Evolutionary conservation across 2,329 filamentous ascomycete genomes (phyloP), one percentile per base, ranked within the genome.

Genomic region (Aureobasidium sp.): DNA sequence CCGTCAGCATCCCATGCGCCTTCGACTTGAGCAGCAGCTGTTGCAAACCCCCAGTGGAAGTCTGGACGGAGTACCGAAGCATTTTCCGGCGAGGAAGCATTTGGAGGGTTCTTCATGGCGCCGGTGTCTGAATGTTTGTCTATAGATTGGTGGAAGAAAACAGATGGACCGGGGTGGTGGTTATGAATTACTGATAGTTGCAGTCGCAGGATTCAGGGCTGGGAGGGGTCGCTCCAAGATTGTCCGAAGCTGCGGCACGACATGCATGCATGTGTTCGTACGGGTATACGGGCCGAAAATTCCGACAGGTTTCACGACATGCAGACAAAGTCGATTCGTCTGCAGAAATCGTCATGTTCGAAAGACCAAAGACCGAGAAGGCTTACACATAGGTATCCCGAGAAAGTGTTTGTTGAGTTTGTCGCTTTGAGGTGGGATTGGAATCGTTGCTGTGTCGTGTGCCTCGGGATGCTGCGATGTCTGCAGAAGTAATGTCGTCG

Each of bases 11-110:
- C 63, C 74, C 73, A 76, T 0, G 74, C 74, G 8, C 75, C 75
- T 66, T 77, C 75, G 3, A 76, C 69, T 61, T 78, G 76, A 61
- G 76, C 75, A 0, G 75, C 74, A 1, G 74, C 73, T 0, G 74
- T 77, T 19, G 74, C 74, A 60, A 70, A 76, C 25, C 74, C 74
- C 73, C 73, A 76, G 49, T 70, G 64, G 53, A 78, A 77, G 62
- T 75, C 70, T 7, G 63, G 61, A 5, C 73, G 71, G 1, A 77
- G 67, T 4, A 38, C 45, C 1, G 35, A 42, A 31, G 51, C 43
- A 4, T 46, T 45, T 13, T 61, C 47, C 5, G 57, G 37, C 21
- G 57, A 60, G 6, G 57, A 60, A 15, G 49, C 57, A 6, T n/a
- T 25, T 19, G 57, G 47, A 25, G 57, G 57, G n/a, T 53, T 6